Evolutionary conservation across 2,329 filamentous ascomycete species (phyloP).

Genomic region (Dactylonectria estremocensis): DNA sequence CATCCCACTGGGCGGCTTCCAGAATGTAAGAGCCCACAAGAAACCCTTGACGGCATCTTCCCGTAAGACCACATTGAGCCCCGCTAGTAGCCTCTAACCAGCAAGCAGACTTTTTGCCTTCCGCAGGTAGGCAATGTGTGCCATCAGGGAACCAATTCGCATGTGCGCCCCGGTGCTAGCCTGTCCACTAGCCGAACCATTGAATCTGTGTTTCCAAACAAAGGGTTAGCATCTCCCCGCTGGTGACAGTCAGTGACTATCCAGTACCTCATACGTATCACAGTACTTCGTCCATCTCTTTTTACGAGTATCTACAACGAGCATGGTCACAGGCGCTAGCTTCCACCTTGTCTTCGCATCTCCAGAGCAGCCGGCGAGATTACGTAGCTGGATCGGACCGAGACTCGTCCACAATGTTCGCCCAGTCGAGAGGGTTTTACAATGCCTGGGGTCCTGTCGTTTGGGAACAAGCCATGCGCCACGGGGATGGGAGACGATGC

Average conservation of each 20-base stretch:
- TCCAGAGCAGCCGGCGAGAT: conserved; percentile 19
- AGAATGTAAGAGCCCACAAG: conserved; percentile 36
- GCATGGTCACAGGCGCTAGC: not conserved
- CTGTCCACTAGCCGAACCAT: conserved; percentile 14
- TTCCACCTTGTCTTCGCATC: not conserved
- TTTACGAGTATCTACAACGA: no score
- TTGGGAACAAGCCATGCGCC: conserved; percentile 33
- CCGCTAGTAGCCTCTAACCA: conserved; percentile 16
- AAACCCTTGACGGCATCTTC: conserved; percentile 28
- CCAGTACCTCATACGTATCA: no score
- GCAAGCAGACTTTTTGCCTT: conserved; percentile 10
- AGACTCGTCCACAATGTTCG: not conserved
- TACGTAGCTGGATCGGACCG: conserved; percentile 22
- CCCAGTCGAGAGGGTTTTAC: conserved; percentile 17
- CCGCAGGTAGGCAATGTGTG: conserved; percentile 3
- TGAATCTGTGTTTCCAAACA: conserved; percentile 10
- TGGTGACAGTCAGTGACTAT: not conserved
- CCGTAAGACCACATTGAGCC: conserved; percentile 25
- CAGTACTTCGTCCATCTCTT: no score
- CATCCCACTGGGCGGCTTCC: conserved; percentile 39
- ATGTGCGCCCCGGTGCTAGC: conserved; percentile 15
- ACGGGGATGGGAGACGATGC: conserved; percentile 38
- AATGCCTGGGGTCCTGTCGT: conserved; percentile 37
- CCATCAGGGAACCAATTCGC: not conserved
- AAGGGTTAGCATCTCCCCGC: conserved; percentile 3